Base-by-base conservation (phyloP, 768 basidiomycete genomes). In the Auriscalpium microsporum region DNA sequence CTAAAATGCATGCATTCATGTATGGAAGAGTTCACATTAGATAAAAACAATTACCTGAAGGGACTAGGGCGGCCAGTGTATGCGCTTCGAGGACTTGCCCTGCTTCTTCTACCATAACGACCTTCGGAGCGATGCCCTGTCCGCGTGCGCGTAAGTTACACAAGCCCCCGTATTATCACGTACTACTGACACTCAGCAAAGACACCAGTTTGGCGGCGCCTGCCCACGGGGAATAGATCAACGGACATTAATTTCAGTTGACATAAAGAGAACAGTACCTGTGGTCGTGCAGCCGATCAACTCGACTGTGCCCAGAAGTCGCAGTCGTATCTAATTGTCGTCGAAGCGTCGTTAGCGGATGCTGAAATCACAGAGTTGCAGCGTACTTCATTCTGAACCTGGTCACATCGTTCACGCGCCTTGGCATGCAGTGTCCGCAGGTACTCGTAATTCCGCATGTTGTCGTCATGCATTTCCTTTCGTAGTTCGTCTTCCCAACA, bases 71-170 rank as follows among this genome's bases (percentile, higher is more conserved):
- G 2, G 78, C 79, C 7, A 90, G 67, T 13, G 89, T 75, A 58
- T 90, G 88, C 3, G 88, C 84, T 68, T 90, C 88, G 33, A 90
- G 74, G 1, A 90, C 85, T 68, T 91, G 88, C 0, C 88, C 89
- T 0, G 89, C 88, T 65, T 90, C 89, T 66, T 91, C 87, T 0
- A 90, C 83, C 48, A 90, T 69, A 48, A 89, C 64, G 0, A 88
- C 78, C 35, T 74, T 76, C 0, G 87, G 87, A 6, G 64, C 69
- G 5, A 88, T 63, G 13, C 78, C 77, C 84, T 87, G 51, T 4
- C 28, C 28, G 28, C 28, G 28, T 28, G 28, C 28, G 28, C 28
- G 28, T 28, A 4, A 28, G 4, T 4, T 28, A 28, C 1, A 28
- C 7, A 28, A 28, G 28, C 28, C 28, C 28, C 28, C 28, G 28